Percentiles rank a stretch among this genome's conserved stretches.
Conservation (phyloP, 192 early-diverging fungal species). For the Entophlyctis luteolus region DNA sequence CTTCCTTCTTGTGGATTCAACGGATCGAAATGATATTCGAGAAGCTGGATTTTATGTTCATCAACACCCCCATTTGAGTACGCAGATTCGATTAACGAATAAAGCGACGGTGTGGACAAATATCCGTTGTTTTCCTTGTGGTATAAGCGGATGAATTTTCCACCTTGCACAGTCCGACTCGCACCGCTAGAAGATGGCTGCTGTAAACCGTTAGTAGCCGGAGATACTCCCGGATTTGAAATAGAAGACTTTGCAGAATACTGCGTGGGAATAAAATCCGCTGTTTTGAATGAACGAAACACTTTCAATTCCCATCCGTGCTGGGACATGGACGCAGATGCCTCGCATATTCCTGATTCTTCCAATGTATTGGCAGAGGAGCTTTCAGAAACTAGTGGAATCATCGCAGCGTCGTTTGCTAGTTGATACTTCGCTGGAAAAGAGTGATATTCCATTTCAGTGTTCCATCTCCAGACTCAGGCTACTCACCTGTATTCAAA, state of each 20-base stretch:
- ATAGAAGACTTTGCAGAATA: neutral
- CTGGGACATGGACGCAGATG: slow-evolving; percentile 4
- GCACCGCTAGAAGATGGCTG: neutral
- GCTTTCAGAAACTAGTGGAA: slow-evolving; percentile 7
- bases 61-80: slow-evolving; percentile 7
- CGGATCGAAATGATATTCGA: slow-evolving; percentile 31
- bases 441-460: too few relatives aligned
- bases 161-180: slow-evolving; percentile 18
- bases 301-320: slow-evolving; percentile 30
- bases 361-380: neutral
- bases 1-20: slow-evolving; percentile 34
- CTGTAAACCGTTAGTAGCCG: neutral
- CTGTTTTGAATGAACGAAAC: slow-evolving; percentile 17
- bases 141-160: slow-evolving; percentile 31
- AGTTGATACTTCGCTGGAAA: slow-evolving; percentile 18
- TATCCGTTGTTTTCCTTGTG: slow-evolving; percentile 38
- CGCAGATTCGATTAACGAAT: slow-evolving; percentile 10
- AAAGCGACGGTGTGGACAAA: neutral
- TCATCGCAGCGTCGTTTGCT: slow-evolving; percentile 11
- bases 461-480: too few relatives aligned
- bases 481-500: slow-evolving; percentile 16
- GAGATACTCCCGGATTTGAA: neutral
- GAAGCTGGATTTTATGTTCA: slow-evolving; percentile 24
- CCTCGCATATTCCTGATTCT: slow-evolving; percentile 19
- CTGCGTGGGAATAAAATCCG: slow-evolving; percentile 2